Evolutionary conservation across 2,329 filamentous ascomycete genomes (phyloP).

Genomic region (Lithohypha guttulata): DNA sequence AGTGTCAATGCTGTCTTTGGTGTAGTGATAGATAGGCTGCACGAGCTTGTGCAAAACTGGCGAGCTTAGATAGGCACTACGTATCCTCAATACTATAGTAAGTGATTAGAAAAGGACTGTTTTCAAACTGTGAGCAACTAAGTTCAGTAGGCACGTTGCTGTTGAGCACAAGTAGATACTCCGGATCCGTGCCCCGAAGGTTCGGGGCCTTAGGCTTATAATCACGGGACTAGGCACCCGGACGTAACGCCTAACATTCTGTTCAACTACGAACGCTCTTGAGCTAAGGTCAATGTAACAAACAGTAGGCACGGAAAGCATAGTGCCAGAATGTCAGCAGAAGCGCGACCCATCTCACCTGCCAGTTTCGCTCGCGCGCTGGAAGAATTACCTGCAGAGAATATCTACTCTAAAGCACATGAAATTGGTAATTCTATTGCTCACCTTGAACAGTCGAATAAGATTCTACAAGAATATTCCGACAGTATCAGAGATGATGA

Average conservation of each 20-base stretch:
- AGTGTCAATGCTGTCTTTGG: conserved; percentile 82
- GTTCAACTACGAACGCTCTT: background rate
- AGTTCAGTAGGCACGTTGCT: too few species aligned
- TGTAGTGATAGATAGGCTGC: conserved; percentile 86
- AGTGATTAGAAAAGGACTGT: too few species aligned
- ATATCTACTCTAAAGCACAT: conserved; percentile 49
- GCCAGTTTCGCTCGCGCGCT: conserved; percentile 45
- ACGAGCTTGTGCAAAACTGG: conserved; percentile 88
- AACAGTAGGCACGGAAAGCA: too few species aligned
- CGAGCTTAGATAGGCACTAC: conserved; percentile 47
- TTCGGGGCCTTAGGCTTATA: background rate
- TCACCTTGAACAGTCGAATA: conserved; percentile 48
- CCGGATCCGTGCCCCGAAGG: too few species aligned
- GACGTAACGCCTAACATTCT: too few species aligned
- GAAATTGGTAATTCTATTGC: conserved; percentile 51
- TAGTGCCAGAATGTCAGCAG: conserved; percentile 40
- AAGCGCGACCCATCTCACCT: conserved; percentile 39
- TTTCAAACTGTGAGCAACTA: too few species aligned
- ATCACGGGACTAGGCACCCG: background rate
- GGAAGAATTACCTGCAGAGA: conserved; percentile 45
- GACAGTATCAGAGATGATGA: conserved; percentile 23
- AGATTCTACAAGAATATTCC: conserved; percentile 43
- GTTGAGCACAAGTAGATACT: too few species aligned
- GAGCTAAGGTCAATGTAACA: too few species aligned
- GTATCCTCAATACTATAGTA: too few species aligned